A percentile compares a stretch with the other conserved stretches of the same genome.
These are phyloP conservation scores for Telopea speciosissima DNA, from an alignment of 177 flowering plant species.

Conservation along the genomic window DNA sequence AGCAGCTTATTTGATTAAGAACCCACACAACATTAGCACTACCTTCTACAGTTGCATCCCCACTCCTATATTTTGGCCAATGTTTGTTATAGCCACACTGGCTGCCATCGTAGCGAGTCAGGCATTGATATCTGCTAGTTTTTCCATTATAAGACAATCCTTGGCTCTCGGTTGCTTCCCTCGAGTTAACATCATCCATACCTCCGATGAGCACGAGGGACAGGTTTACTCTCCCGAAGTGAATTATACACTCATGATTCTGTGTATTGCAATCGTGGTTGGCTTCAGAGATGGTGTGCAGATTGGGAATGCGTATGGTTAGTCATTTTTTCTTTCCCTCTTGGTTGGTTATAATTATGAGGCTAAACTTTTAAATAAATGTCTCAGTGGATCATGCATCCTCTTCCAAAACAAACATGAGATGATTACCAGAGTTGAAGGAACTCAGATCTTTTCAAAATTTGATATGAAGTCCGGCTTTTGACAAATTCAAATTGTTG, in stretches of 20 bases:
- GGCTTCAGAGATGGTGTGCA: slow-evolving; percentile 15
- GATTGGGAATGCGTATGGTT: slow-evolving; percentile 19
- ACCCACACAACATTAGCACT: slow-evolving; percentile 15
- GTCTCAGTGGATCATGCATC: no score
- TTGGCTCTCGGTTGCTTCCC: slow-evolving; percentile 24
- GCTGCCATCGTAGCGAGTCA: slow-evolving; percentile 24
- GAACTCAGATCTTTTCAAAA: no score
- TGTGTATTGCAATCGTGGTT: slow-evolving; percentile 8
- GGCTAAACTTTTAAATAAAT: no score
- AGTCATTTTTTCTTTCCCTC: background rate
- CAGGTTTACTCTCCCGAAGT: slow-evolving; percentile 21
- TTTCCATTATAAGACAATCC: slow-evolving; percentile 18
- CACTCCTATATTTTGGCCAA: slow-evolving; percentile 14
- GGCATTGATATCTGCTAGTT: slow-evolving; percentile 19
- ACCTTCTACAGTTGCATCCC: slow-evolving; percentile 20
- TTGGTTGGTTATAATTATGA: background rate
- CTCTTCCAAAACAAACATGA: no score
- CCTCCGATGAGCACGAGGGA: slow-evolving; percentile 13
- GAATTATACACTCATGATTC: slow-evolving; percentile 18
- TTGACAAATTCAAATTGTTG: no score
- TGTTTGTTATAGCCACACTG: slow-evolving; percentile 18
- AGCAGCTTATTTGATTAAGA: slow-evolving; percentile 20
- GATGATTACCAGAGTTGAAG: no score
- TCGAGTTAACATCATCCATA: slow-evolving; percentile 19
- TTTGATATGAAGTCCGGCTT: no score